Evolutionary conservation across 768 basidiomycete species (phyloP), one percentile per base, ranked within the genome.

Genomic region (Leucocoprinus sp.): DNA sequence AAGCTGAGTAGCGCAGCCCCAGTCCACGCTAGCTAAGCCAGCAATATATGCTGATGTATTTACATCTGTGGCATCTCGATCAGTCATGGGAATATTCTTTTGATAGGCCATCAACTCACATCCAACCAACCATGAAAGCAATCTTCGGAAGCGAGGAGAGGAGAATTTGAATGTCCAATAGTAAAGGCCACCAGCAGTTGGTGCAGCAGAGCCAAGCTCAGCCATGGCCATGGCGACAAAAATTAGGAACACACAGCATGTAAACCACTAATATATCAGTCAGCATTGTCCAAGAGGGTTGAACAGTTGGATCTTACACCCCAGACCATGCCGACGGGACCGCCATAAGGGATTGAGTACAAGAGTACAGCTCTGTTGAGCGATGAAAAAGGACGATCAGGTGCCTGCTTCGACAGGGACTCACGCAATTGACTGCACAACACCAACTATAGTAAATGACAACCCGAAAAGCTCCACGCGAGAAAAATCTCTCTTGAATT

Each of bases 261-360:
- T 71, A 0, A 74, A 63, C 85, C 84, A 86, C 78, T 81, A 52
- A 12, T 19, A 35, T 15, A 37, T 24, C 18, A 5, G 21, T 37
- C 22, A 4, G 11, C 31, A 4, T n/a, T 31, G 31, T 12, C n/a
- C 26, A 5, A n/a, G 14, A 12, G 9, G 31, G 9, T 31, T 14
- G 11, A 12, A n/a, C 8, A 31, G n/a, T n/a, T n/a, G n/a, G n/a
- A n/a, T n/a, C 39, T 14, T 49, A 78, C 77, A 9, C 82, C 82
- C 82, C 82, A 86, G 11, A 82, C 78, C 79, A 84, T 80, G 2
- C 78, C 72, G 1, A 76, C 73, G 0, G 80, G 74, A 7, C 80
- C 83, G 12, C 84, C 84, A 60, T 84, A 80, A 0, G 79, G 80
- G 15, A 82, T 62, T 1, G 80, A 69, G 57, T 77, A 79, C 50